phyloP scores from a whole-genome alignment of 140 eudicot species.

The Flaveria floridana region DNA sequence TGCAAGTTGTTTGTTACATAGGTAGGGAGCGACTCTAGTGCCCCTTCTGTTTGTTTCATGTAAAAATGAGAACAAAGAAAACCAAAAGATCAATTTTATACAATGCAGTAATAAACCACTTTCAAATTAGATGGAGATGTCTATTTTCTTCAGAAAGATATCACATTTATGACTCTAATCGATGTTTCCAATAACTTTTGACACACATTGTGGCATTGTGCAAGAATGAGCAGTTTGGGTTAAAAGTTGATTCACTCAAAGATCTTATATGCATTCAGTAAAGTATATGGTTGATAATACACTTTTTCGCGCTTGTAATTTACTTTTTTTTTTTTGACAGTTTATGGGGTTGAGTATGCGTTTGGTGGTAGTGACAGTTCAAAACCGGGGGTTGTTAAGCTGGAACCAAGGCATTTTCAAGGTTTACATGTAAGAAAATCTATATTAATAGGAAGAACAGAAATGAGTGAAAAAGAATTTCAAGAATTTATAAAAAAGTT shows the following conservation, averaged over 20 bases:
- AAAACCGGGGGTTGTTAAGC: constrained; percentile 72
- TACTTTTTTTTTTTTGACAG: constrained; percentile 30
- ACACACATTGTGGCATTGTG: background rate
- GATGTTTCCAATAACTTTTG: background rate
- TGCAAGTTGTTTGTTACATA: background rate
- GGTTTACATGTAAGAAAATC: constrained; percentile 79
- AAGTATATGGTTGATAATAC: background rate
- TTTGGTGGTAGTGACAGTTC: constrained; percentile 84
- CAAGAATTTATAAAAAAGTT: constrained; percentile 57
- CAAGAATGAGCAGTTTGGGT: background rate
- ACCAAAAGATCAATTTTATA: background rate
- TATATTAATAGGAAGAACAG: constrained; percentile 73
- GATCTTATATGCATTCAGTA: too few relatives aligned
- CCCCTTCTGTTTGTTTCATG: background rate
- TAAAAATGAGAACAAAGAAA: background rate
- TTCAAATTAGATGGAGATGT: background rate
- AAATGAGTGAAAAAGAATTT: constrained; percentile 63
- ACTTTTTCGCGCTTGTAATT: background rate
- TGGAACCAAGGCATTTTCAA: constrained; percentile 81
- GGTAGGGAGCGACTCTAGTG: background rate
- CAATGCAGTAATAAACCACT: background rate
- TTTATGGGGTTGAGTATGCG: constrained; percentile 84
- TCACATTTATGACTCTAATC: background rate
- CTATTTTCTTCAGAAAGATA: background rate
- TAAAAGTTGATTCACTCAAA: background rate